Evolutionary conservation across 768 basidiomycete genomes (phyloP), one percentile per base, ranked within the genome.

Genomic region (Boletus subcaerulescens): DNA sequence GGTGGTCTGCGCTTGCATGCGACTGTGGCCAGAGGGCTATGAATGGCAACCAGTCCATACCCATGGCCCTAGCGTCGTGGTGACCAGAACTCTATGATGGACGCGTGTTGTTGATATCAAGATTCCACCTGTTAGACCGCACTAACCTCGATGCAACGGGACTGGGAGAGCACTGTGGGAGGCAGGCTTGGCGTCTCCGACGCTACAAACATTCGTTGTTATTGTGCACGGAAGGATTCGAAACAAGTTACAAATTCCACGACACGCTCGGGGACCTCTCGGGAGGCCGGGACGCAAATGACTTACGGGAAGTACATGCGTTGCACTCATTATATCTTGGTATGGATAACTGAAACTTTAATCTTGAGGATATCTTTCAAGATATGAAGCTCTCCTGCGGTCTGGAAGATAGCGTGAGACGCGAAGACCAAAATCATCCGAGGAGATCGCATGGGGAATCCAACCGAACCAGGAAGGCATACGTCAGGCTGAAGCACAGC

Each of bases 391-490:
- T 31, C 17, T 32, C 13, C 12, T 32, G 38, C 38, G 38, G 33
- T 35, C 33, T 26, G 20, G 42, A 43, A 36, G 32, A 38, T 26
- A 29, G 54, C 46, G 57, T 47, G 52, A 46, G 57, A 61, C 2
- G 15, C 20, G 44, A 45, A 13, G 40, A 1, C 18, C 13, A 46
- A 48, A 53, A 57, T 45, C 29, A 33, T 56, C 65, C 65, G 65
- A 66, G 65, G 66, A 63, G 66, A 63, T 66, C 50, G 57, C 46
- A 22, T 31, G 15, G 20, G 17, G 40, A 38, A 41, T 35, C 26
- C 4, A 18, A 18, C 11, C 8, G 36, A 52, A 47, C 50, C 44
- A 10, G 20, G 60, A 53, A 54, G 47, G 39, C 26, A 29, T 55
- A 64, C 54, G 62, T 58, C 50, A 64, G 48, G 55, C 12, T 11